phyloP scores from a whole-genome alignment of 768 basidiomycete genomes.

The Lactarius trivialis region DNA sequence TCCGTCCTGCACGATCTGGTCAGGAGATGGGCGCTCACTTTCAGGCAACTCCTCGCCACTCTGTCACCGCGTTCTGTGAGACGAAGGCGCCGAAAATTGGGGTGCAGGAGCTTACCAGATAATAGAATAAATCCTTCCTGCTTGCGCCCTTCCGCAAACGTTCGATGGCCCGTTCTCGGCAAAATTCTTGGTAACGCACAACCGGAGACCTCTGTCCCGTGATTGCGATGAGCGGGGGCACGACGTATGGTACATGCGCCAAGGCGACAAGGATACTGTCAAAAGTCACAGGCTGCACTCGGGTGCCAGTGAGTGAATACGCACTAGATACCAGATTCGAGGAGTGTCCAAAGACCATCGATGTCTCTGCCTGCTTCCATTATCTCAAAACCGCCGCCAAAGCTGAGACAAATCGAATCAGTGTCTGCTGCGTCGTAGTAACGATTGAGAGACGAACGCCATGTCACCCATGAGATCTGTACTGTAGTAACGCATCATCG shows the following conservation, averaged over 20 bases:
- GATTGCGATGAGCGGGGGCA: background rate
- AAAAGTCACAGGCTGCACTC: background rate
- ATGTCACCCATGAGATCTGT: conserved; percentile 41
- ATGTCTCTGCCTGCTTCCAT: background rate
- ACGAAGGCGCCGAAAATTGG: background rate
- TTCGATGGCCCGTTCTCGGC: background rate
- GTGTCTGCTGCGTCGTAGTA: background rate
- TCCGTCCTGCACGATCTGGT: background rate
- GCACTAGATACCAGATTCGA: background rate
- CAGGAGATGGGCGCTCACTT: background rate
- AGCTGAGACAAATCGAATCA: background rate
- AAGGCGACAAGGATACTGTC: background rate
- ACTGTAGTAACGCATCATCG: conserved; percentile 20
- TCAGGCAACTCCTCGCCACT: background rate
- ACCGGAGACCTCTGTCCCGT: background rate
- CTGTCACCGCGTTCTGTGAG: background rate
- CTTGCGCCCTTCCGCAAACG: background rate
- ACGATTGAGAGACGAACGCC: conserved; percentile 26
- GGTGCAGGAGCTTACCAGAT: conserved; percentile 28
- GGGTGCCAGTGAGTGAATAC: background rate
- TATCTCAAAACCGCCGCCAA: background rate
- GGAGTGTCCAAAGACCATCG: background rate
- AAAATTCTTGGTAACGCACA: background rate
- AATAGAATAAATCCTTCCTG: conserved; percentile 34
- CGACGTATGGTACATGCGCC: background rate